Conservation (phyloP, 2,329 filamentous ascomycete genomes). For the Diaporthe sp. region DNA sequence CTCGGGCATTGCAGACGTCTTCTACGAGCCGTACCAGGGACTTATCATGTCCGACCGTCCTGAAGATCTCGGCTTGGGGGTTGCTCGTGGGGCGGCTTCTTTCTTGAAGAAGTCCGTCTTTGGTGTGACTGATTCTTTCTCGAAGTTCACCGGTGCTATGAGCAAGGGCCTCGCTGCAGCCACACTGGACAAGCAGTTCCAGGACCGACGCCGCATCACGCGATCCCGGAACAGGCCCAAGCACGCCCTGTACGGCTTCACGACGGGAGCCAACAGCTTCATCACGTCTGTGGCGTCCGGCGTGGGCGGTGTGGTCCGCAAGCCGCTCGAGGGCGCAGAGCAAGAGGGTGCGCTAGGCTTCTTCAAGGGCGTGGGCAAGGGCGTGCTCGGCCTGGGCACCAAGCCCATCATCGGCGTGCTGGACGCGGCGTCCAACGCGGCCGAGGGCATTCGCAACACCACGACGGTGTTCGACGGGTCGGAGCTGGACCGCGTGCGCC, state of each 20-base stretch:
- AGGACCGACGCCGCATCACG: constrained; percentile 94
- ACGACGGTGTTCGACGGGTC: constrained; percentile 98
- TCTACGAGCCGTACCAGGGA: constrained; percentile 98
- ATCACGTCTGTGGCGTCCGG: constrained; percentile 93
- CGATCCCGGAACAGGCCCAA: constrained; percentile 94
- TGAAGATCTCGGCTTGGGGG: constrained; percentile 93
- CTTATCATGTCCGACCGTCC: constrained; percentile 96
- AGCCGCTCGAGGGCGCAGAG: constrained; percentile 95
- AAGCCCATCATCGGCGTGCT: constrained; percentile 98
- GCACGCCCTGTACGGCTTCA: constrained; percentile 96
- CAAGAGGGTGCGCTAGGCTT: constrained; percentile 95
- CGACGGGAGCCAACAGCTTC: constrained; percentile 94
- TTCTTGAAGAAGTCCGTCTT: constrained; percentile 99
- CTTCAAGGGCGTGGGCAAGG: constrained; percentile 97
- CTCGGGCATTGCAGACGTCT: constrained; percentile 96
- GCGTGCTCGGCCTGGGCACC: constrained; percentile 91
- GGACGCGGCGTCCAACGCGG: constrained; percentile 96
- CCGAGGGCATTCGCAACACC: constrained; percentile 97
- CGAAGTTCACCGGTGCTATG: constrained; percentile 96
- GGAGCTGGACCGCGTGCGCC: constrained; percentile 93
- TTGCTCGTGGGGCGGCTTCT: constrained; percentile 95
- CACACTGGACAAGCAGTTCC: constrained; percentile 98
- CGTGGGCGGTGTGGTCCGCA: constrained; percentile 91
- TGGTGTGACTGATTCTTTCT: constrained; percentile 96
- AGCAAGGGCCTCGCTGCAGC: constrained; percentile 96